Base-by-base conservation (phyloP, 2,329 filamentous ascomycete genomes). In the Fusarium oxysporum region DNA sequence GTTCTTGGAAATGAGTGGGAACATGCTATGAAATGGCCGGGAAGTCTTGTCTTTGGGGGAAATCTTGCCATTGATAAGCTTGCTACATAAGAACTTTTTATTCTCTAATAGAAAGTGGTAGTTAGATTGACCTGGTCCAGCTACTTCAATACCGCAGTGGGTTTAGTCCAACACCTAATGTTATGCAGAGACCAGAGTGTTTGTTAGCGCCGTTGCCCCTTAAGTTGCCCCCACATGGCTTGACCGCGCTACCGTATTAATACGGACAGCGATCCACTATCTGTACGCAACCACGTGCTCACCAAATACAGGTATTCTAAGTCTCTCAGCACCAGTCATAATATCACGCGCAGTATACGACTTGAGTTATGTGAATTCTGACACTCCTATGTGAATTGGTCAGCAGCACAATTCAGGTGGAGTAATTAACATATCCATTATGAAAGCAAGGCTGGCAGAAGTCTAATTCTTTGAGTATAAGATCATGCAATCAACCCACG, bases 31-130 rank as follows among this genome's bases (percentile, higher is more conserved):
- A n/a, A 48, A 30, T 48, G 45, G 45, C 45, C 45, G 3, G 19
- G 2, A n/a, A 30, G 3, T n/a, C 1, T 30, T 16, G 19, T 48
- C 1, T n/a, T 48, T 8, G 9, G 28, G 9, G 19, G 19, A 3
- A 11, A 12, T 8, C 9, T 48, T n/a, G 4, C 3, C 1, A 17
- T n/a, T n/a, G 8, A 30, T n/a, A 11, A 0, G 1, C 28, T 16
- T 16, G 2, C 0, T 16, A 21, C 9, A 19, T 5, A 28, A 8
- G 3, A 21, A 6, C 9, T 10, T 19, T 19, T 0, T 8, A 4
- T 28, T 28, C 17, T 47, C 3, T 5, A 10, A 11, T 47, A 21
- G 6, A 30, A 8, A 16, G 0, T 5, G 3, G 19, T 8, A 4
- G 45, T 8, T 11, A 8, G 19, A 8, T 6, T 48, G 9, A 12